Conservation (phyloP, 768 basidiomycete species). For the Naematelia encephala region DNA sequence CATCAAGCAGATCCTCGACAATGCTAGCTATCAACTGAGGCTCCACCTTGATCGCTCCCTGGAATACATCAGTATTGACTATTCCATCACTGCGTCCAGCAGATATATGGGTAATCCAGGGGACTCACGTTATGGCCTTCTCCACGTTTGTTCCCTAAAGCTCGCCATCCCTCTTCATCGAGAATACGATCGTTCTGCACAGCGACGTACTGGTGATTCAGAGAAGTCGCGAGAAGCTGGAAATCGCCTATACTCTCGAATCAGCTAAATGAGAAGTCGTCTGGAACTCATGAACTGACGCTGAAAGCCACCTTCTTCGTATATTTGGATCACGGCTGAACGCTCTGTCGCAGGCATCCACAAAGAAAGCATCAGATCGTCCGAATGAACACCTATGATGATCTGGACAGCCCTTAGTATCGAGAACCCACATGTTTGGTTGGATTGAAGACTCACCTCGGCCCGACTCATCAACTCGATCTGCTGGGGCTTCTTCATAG, state of each 20-base stretch:
- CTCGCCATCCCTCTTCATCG: constrained; percentile 24
- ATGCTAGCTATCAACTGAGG: constrained; percentile 16
- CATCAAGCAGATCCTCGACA: constrained; percentile 12
- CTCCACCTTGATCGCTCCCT: constrained; percentile 28
- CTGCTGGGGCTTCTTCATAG: constrained; percentile 34
- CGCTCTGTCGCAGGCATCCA: constrained; percentile 41
- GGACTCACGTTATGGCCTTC: constrained; percentile 24
- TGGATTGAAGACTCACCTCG: constrained; percentile 24
- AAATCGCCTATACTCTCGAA: constrained; percentile 28
- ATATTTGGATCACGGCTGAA: constrained; percentile 42
- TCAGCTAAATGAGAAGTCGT: not conserved
- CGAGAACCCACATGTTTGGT: no score
- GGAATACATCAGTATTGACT: not conserved
- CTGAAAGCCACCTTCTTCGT: constrained; percentile 40
- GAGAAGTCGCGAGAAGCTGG: constrained; percentile 29
- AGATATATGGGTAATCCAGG: no score
- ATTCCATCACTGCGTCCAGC: no score
- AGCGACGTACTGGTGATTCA: constrained; percentile 39
- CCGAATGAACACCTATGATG: constrained; percentile 37
- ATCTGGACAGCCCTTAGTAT: constrained; percentile 18
- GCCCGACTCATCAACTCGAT: constrained; percentile 36
- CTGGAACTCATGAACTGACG: constrained; percentile 18
- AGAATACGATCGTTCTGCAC: constrained; percentile 37
- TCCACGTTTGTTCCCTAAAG: constrained; percentile 17
- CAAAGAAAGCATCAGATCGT: constrained; percentile 32